Evolutionary conservation across 2,329 filamentous ascomycete species (phyloP).

Genomic region (Fusarium chlamydosporum): DNA sequence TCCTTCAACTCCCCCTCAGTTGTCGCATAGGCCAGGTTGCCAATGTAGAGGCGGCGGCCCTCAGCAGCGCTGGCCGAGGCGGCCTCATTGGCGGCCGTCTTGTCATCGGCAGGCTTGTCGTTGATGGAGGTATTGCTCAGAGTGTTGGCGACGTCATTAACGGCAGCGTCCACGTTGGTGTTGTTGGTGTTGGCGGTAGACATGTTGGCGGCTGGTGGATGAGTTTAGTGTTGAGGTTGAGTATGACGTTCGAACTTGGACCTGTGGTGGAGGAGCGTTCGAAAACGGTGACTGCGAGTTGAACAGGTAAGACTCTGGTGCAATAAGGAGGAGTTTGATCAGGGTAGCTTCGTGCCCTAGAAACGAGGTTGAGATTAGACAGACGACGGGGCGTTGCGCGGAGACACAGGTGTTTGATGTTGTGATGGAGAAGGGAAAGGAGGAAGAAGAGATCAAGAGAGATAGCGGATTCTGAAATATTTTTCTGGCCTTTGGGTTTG

Average conservation of each 20-base stretch:
- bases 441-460: constrained; percentile 48
- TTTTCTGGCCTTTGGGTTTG: constrained; percentile 54
- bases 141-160: constrained; percentile 83
- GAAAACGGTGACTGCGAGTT: constrained; percentile 58
- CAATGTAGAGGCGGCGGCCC: constrained; percentile 99
- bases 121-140: constrained; percentile 79
- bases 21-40: constrained; percentile 99
- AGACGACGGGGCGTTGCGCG: constrained; percentile 64
- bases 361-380: constrained; percentile 62
- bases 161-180: constrained; percentile 69
- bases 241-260: constrained; percentile 62
- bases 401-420: constrained; percentile 62
- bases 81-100: constrained; percentile 82
- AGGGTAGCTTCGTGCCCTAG: constrained; percentile 96
- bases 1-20: constrained; percentile 99
- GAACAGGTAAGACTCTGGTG: constrained; percentile 75
- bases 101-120: constrained; percentile 65
- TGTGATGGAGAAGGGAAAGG: constrained; percentile 60
- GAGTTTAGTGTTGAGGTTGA: constrained; percentile 60
- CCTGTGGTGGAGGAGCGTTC: constrained; percentile 61
- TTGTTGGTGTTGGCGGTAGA: constrained; percentile 69
- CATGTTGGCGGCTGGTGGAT: constrained; percentile 76
- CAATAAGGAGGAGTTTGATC: constrained; percentile 69
- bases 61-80: constrained; percentile 97
- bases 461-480: constrained; percentile 59